Base-by-base conservation (phyloP, 2,329 filamentous ascomycete genomes). In the Eurotiales sp. region DNA sequence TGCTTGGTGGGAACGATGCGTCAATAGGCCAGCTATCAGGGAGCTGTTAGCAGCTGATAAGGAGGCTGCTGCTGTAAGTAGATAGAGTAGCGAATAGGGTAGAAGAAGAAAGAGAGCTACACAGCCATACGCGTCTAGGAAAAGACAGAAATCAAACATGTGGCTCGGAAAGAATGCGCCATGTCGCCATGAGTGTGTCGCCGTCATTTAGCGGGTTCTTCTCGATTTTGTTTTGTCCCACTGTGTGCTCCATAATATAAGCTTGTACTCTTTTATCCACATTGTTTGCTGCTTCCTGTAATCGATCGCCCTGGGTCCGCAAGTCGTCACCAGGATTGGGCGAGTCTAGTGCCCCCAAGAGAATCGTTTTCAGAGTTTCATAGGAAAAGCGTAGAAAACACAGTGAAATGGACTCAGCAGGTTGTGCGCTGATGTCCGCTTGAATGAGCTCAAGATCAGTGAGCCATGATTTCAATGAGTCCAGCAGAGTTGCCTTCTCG, bases 1-100 rank as follows among this genome's bases (percentile, higher is more conserved):
- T 29, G 50, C 43, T 17, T 52, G 50, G 50, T 52, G 50, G 50
- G 34, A 42, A 1, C 50, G 43, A 10, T 52, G 50, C 44, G 10
- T 47, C n/a, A 43, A 42, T 29, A 42, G 50, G 21, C 36, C 43
- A 37, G 50, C 50, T 12, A 52, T 52, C 41, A 36, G 37, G 43
- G 21, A 11, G 22, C 12, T 52, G 43, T 37, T 43, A 44, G 36
- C 29, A 1, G n/a, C 49, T 25, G 49, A 51, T 21, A 42, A 51
- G 27, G 49, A 45, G 23, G 42, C 49, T 46, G 23, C 15, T 45
- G 23, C 39, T 34, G 46, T 12, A 17, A 34, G 15, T 27, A 29
- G 11, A 32, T 50, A 50, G 29, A 5, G 23, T 36, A 14, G 15
- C 21, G 15, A 11, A 37, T 37, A 37, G 7, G 34, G 11, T 37